phyloP scores from a whole-genome alignment of 352 stramenopile genomes.

The Phytopythium aichiense region DNA sequence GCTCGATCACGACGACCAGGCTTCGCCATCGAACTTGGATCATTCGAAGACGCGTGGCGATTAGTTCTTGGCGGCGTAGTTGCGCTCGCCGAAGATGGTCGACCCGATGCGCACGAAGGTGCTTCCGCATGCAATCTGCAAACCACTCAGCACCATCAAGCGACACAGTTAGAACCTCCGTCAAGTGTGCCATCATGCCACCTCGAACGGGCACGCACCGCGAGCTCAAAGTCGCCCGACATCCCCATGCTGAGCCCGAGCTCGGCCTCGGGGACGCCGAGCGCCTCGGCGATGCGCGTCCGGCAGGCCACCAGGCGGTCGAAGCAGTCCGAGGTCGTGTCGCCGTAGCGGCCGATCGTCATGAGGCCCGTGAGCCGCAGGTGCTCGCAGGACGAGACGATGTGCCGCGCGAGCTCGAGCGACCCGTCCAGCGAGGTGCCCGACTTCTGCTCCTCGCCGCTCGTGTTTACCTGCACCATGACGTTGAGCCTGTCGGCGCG shows the following conservation, averaged over 20 bases:
- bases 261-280: constrained; percentile 52
- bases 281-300: constrained; percentile 56
- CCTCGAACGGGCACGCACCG: constrained; percentile 30
- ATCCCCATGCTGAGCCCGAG: constrained; percentile 99
- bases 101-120: constrained; percentile 96
- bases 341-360: constrained; percentile 96
- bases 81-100: constrained; percentile 96
- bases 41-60: neutral
- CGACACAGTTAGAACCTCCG: neutral
- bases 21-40: neutral
- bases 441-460: constrained; percentile 96
- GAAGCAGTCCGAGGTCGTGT: constrained; percentile 91
- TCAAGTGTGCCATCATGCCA: neutral
- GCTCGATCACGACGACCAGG: neutral
- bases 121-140: constrained; percentile 91
- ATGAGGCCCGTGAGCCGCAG: constrained; percentile 96
- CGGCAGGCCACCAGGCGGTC: constrained; percentile 80
- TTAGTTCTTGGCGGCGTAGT: constrained; percentile 78
- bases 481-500: constrained; percentile 84
- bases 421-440: constrained; percentile 84
- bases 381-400: constrained; percentile 86
- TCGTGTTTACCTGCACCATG: constrained; percentile 98
- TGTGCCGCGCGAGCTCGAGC: constrained; percentile 80
- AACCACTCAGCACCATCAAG: neutral
- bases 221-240: constrained; percentile 97